Conservation (phyloP, 2,329 filamentous ascomycete genomes). For the Hymenoscyphus linearis region DNA sequence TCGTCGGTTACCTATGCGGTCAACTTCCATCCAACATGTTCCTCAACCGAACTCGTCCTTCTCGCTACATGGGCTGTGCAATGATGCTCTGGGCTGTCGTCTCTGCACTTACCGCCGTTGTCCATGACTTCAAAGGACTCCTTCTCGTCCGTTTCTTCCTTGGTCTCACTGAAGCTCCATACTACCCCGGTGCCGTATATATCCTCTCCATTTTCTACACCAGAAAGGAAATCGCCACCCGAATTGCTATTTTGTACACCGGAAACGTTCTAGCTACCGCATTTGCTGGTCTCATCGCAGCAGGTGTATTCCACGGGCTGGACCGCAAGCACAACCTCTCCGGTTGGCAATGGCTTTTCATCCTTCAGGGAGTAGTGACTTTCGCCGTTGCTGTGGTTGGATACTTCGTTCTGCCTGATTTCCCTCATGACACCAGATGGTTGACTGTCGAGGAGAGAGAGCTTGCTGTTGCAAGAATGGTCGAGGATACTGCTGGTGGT, state of each 20-base stretch:
- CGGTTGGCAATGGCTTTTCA: slow-evolving; percentile 42
- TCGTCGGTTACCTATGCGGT: slow-evolving; percentile 29
- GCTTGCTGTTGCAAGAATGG: slow-evolving; percentile 12
- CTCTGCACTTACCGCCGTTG: slow-evolving; percentile 41
- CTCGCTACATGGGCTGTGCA: slow-evolving; percentile 31
- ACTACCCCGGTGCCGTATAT: slow-evolving; percentile 42
- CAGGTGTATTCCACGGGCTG: slow-evolving; percentile 33
- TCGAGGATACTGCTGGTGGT: slow-evolving; percentile 30
- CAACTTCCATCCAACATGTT: slow-evolving; percentile 39
- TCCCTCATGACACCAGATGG: slow-evolving; percentile 33
- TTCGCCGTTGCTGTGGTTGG: slow-evolving; percentile 12
- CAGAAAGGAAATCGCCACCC: slow-evolving; percentile 34
- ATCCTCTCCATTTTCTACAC: slow-evolving; percentile 45
- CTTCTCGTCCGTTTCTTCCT: slow-evolving; percentile 42
- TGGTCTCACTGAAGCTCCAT: slow-evolving; percentile 39
- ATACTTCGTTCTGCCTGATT: slow-evolving; percentile 42
- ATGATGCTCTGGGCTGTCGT: slow-evolving; percentile 36
- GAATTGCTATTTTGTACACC: slow-evolving; percentile 36
- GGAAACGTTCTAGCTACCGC: slow-evolving; percentile 34
- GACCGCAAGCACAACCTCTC: slow-evolving; percentile 33
- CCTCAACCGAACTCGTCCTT: slow-evolving; percentile 29
- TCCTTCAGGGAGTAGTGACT: slow-evolving; percentile 31
- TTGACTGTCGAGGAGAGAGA: slow-evolving; percentile 16
- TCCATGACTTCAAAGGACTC: slow-evolving; percentile 26
- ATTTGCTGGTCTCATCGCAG: slow-evolving; percentile 36